These are phyloP conservation scores for Ogataea angusta DNA, from an alignment of 805 yeast species.

Conservation along the genomic window DNA sequence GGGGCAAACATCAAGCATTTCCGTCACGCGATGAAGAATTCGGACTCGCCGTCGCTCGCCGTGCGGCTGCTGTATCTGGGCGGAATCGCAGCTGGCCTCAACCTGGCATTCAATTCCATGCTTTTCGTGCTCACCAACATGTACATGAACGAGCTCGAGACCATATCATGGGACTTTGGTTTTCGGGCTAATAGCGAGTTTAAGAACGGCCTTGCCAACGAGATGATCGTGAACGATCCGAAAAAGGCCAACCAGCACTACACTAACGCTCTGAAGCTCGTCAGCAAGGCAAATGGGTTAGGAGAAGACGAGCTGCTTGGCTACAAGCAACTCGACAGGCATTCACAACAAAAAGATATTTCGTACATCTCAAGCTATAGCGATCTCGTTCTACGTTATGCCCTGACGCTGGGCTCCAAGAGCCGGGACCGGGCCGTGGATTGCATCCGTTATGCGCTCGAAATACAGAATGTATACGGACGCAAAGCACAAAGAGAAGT, in stretches of 20 bases:
- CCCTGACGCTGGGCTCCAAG: constrained; percentile 32
- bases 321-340: constrained; percentile 22
- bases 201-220: constrained; percentile 39
- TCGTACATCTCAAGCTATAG: constrained; percentile 33
- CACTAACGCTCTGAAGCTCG: constrained; percentile 27
- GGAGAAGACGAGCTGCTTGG: constrained; percentile 18
- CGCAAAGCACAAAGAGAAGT: constrained; percentile 16
- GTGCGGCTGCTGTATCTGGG: constrained; percentile 42
- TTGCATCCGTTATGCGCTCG: constrained; percentile 30
- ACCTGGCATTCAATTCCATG: constrained; percentile 34
- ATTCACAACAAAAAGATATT: constrained; percentile 31
- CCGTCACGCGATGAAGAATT: constrained; percentile 25
- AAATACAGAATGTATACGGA: constrained; percentile 31
- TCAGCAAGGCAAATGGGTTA: constrained; percentile 30
- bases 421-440: constrained; percentile 24
- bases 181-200: constrained; percentile 28
- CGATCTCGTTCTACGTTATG: constrained; percentile 39
- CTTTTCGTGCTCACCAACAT: constrained; percentile 30
- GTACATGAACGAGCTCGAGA: constrained; percentile 29
- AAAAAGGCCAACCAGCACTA: constrained; percentile 35
- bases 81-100: constrained; percentile 40
- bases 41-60: constrained; percentile 43
- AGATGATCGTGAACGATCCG: constrained; percentile 33
- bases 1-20: constrained; percentile 29
- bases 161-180: constrained; percentile 29